Conservation (phyloP, 352 stramenopile genomes). For the Phytophthora sp. region DNA sequence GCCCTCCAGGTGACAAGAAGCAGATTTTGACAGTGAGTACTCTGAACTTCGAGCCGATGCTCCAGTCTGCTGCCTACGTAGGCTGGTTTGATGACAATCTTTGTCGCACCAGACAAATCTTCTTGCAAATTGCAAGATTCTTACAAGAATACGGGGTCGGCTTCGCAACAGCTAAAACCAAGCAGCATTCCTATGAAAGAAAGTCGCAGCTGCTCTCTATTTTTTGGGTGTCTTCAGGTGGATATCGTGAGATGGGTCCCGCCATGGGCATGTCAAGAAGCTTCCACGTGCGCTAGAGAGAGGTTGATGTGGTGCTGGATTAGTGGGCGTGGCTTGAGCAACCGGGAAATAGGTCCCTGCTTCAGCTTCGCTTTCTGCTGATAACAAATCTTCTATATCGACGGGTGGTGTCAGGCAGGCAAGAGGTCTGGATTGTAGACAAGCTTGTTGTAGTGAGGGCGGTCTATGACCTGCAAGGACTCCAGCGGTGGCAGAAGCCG, state of each 20-base stretch:
- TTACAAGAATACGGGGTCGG: not conserved
- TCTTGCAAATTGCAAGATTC: no score
- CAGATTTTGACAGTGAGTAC: slow-evolving; percentile 2
- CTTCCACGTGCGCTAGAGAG: no score
- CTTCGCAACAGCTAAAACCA: not conserved
- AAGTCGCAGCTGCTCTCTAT: slow-evolving; percentile 8
- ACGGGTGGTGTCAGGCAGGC: no score
- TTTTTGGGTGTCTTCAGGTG: not conserved
- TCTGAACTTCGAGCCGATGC: slow-evolving; percentile 11
- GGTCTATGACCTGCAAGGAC: no score
- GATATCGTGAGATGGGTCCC: slow-evolving; percentile 12
- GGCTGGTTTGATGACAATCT: slow-evolving; percentile 16
- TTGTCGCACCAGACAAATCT: not conserved
- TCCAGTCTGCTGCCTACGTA: not conserved
- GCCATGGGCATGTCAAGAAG: slow-evolving; percentile 18
- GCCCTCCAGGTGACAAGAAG: not conserved
- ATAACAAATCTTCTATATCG: no score
- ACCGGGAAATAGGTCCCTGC: no score
- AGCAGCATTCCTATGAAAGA: slow-evolving; percentile 10
- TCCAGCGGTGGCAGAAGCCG: no score
- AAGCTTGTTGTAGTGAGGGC: no score
- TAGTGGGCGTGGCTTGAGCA: no score
- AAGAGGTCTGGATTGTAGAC: no score
- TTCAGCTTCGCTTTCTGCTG: no score
- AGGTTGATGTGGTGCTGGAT: no score